Base-by-base conservation (phyloP, 495 filamentous ascomycete genomes). In the Penicillium riverlandense region DNA sequence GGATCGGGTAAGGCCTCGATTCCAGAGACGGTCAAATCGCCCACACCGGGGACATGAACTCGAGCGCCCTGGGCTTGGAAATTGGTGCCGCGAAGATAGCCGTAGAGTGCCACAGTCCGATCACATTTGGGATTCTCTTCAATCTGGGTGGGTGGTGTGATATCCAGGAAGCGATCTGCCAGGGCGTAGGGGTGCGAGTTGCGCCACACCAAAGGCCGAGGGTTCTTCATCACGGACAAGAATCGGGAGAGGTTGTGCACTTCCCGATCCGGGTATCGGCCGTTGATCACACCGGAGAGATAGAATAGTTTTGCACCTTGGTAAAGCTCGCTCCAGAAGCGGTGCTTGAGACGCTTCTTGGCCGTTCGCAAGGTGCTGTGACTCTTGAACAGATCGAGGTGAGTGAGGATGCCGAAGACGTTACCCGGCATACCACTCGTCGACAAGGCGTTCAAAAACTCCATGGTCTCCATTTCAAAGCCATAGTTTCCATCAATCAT, bases 391-490 rank as follows among this genome's bases (percentile, higher is more conserved):
- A 96, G 74, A 63, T 98, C 92, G 33, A 98, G 74, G 76, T 97
- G 94, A 11, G 92, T 96, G 27, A 97, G 75, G 39, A 98, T 90
- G 27, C 94, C 94, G 58, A 97, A 97, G 14, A 98, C 88, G 54
- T 98, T 98, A 47, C 90, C 91, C 8, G 92, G 92, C 88, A 98
- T 95, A 61, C 92, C 92, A 41, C 85, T 91, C 8, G 88, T 76
- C 7, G 86, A 80, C 41, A 97, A 69, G 35, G 94, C 82, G 54
- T 96, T 96, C 56, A 98, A 65, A 53, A 98, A 98, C 63, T 98
- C 92, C 94, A 98, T 97, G 1, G 92, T 98, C 70, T 98, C 92
- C 92, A 98, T 98, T 69, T 98, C 92, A 55, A 97, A 98, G 2
- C 92, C 92, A 59, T 83, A 98, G 67, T 96, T 96, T 31, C 90